Base-by-base conservation (phyloP, 75 land plant genomes). In the Picea glauca region DNA sequence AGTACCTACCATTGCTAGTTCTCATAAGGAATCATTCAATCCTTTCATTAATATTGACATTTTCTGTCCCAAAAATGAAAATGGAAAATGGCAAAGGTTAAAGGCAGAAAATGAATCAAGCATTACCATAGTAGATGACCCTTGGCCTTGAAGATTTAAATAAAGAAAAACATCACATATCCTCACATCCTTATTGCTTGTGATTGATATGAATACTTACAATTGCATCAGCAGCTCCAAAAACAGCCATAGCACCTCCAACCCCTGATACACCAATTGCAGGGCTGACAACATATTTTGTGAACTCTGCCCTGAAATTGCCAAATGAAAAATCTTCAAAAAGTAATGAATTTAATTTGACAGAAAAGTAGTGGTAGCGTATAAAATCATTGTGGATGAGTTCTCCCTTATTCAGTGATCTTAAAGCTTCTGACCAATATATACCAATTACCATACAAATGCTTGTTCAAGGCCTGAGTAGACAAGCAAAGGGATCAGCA, bases 241-340 rank as follows among this genome's bases (percentile, higher is more conserved):
- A 93, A 13, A 92, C 79, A 32, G 94, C 99, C 99, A 96, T 96
- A 62, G 92, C 82, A 76, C 96, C 96, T 81, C 96, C 99, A 58
- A 96, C 93, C 58, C 94, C 94, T 74, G 94, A 82, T 40, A 86
- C 85, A 26, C 96, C 96, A 78, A 96, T 84, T 31, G 93, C 82
- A 56, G 99, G 99, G 23, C 80, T 87, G 32, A 92, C 92, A 58
- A 96, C 80, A 58, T 87, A 43, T 68, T 90, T 90, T 26, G 96
- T 96, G 78, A 85, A 96, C 72, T 91, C 94, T 61, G 91, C 92
- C 98, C 98, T 96, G 79, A 58, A 61, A 74, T 35, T 54, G 14
- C 31, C 40, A 46, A 64, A 78, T 23, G 43, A 61, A n/a, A 65
- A 64, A 62, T 35, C 40, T 18, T 1, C 72, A 17, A 33, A 58